Conservation (phyloP, 176 grass and related monocot species). For the Juncus inflexus region DNA sequence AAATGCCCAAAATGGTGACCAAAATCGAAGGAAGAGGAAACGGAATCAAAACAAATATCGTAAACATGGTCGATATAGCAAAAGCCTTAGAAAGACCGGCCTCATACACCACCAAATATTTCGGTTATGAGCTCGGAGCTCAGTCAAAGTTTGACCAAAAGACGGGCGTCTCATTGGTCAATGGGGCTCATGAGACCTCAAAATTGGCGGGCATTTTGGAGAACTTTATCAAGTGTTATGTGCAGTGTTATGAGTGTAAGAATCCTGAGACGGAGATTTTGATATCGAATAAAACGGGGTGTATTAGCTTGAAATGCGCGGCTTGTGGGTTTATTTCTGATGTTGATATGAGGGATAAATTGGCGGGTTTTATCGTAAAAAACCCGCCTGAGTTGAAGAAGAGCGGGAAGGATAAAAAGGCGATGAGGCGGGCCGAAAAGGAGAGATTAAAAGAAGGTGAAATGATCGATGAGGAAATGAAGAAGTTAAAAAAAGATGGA, state of each 20-base stretch:
- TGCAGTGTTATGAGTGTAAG: constrained; percentile 67
- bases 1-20: constrained; percentile 86
- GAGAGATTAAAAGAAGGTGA: constrained; percentile 71
- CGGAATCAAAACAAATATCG: constrained; percentile 73
- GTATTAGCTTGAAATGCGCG: constrained; percentile 67
- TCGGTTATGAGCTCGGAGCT: constrained; percentile 58
- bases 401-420: constrained; percentile 66
- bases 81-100: constrained; percentile 75
- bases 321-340: constrained; percentile 77
- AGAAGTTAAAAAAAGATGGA: constrained; percentile 67
- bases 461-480: constrained; percentile 78
- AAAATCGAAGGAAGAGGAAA: constrained; percentile 73
- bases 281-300: constrained; percentile 51
- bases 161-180: constrained; percentile 50
- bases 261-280: constrained; percentile 90
- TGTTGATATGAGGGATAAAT: constrained; percentile 81
- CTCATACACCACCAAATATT: constrained; percentile 75
- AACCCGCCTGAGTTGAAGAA: constrained; percentile 73
- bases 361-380: constrained; percentile 68
- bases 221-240: constrained; percentile 85
- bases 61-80: constrained; percentile 81
- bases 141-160: constrained; percentile 72
- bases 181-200: constrained; percentile 69
- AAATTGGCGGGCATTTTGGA: constrained; percentile 83
- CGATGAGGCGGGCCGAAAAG: constrained; percentile 79